Base-by-base conservation (phyloP, 176 grass and related monocot species). In the Aegilops tauschii region DNA sequence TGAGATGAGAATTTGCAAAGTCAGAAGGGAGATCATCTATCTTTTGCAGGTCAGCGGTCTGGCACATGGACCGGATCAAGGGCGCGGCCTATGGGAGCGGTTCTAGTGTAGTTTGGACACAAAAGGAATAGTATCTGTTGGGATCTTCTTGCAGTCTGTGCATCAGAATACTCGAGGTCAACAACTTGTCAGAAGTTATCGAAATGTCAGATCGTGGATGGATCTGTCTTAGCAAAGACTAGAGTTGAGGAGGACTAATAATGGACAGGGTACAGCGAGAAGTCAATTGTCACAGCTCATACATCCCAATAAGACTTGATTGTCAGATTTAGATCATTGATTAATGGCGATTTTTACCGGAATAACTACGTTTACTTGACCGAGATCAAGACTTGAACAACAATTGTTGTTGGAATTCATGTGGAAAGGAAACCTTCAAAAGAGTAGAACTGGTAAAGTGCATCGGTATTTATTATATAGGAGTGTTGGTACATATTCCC, bases 51-150 rank as follows among this genome's bases (percentile, higher is more conserved):
- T 71, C 80, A 64, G 44, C 58, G 77, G 31, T 78, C 63, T 73
- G 65, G 83, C 90, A 86, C 90, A 92, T 92, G 90, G 71, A 91
- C 84, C 64, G 65, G 78, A 78, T 92, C 78, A 81, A 25, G 25
- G 83, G 78, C 59, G 21, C 64, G 9, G 52, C 86, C 40, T 28
- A 66, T 65, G 69, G 82, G 78, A 92, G 73, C 65, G 45, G 50
- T 58, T 85, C 52, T 66, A 56, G 56, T 86, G 82, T 78, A 82
- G 85, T 84, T 92, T 92, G 78, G 78, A 40, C 72, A 73, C 40
- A 44, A 65, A 67, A 59, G 3, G 40, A 85, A 73, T 78, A 88
- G 42, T 44, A 64, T 85, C 77, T 47, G 32, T 29, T 45, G 56
- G 56, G 65, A 66, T 47, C 54, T 66, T 88, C 54, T 88, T 92